Evolutionary conservation across 805 yeast genomes (phyloP), one percentile per base, ranked within the genome.

Genomic region (Saccharomyces mikatae): DNA sequence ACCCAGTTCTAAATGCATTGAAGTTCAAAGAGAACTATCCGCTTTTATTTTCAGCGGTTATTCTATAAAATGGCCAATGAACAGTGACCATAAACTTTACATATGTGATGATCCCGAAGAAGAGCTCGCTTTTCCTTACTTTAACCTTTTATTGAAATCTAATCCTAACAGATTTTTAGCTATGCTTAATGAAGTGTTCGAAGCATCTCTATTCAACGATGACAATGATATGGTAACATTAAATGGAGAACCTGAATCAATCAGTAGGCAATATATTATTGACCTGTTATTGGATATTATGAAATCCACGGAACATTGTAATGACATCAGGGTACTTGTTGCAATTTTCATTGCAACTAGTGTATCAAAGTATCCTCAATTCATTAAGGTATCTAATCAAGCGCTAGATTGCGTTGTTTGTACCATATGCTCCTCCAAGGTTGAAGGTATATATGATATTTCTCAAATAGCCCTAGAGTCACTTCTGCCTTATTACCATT

Each of bases 291-390:
- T 88, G 14, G 87, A 86, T 51, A 70, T 84, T 2, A 77, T 79
- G 60, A 74, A 75, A 2, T 73, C 70, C 4, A 36, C 36, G 27
- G 17, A 10, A 10, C 67, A 73, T 52, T 57, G 60, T 4, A 74
- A 71, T 32, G 55, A 60, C 13, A 68, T 74, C 47, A 55, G 55
- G 5, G 74, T 72, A 41, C 58, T 69, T 46, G 67, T 88, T 50
- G 77, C 88, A 2, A 79, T 89, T 2, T 94, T 92, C 63, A 69
- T 92, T 32, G 87, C 92, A 0, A 71, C 92, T 55, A 91, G 87
- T 64, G 82, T 84, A 57, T 86, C 97, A 1, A 94, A 92, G 65
- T 92, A 87, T 67, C 76, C 81, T 11, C 99, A 92, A 68, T 91
- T 88, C 58, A 76, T 92, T 10, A 76, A 89, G 47, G 67, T 94